Conservation (phyloP, 75 land plant species). For the Isoetes taiwanensis region DNA sequence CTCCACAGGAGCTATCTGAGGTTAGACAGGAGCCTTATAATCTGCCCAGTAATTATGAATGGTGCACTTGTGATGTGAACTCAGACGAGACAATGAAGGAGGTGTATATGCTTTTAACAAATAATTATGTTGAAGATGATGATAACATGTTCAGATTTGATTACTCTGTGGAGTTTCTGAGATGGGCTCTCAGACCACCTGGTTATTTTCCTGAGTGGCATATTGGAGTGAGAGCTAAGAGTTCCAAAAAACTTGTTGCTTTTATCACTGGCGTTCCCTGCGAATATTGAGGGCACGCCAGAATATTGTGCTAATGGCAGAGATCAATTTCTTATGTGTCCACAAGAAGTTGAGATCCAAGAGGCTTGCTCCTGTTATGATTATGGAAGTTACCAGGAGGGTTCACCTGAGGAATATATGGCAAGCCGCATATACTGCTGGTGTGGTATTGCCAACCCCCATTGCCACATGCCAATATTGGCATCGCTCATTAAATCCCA, state of each 20-base stretch:
- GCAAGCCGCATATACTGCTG: conserved; percentile 83
- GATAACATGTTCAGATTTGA: conserved; percentile 80
- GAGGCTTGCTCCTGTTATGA: conserved; percentile 66
- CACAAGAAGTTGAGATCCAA: conserved; percentile 77
- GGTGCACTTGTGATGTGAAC: conserved; percentile 68
- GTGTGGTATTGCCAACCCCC: conserved; percentile 69
- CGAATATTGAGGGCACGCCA: conserved; percentile 47
- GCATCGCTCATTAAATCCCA: conserved; percentile 71
- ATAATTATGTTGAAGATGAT: conserved; percentile 78
- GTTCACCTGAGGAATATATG: conserved; percentile 61
- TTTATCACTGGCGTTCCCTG: conserved; percentile 81
- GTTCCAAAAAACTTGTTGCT: conserved; percentile 55
- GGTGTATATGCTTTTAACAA: conserved; percentile 44
- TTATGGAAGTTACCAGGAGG: conserved; percentile 61
- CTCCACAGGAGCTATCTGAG: conserved; percentile 44
- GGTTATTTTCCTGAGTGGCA: conserved; percentile 60
- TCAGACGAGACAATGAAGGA: conserved; percentile 36
- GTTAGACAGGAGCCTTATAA: conserved; percentile 67
- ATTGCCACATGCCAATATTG: conserved; percentile 64
- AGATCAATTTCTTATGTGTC: conserved; percentile 71
- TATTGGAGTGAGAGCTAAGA: conserved; percentile 56
- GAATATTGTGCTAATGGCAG: conserved; percentile 50
- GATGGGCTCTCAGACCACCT: conserved; percentile 69
- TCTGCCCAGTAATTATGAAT: conserved; percentile 57
- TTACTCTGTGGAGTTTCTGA: conserved; percentile 58